Percentiles rank a stretch among this genome's conserved stretches.
Conservation (phyloP, 73 alveolate genomes). For the Tetrahymena borealis region DNA sequence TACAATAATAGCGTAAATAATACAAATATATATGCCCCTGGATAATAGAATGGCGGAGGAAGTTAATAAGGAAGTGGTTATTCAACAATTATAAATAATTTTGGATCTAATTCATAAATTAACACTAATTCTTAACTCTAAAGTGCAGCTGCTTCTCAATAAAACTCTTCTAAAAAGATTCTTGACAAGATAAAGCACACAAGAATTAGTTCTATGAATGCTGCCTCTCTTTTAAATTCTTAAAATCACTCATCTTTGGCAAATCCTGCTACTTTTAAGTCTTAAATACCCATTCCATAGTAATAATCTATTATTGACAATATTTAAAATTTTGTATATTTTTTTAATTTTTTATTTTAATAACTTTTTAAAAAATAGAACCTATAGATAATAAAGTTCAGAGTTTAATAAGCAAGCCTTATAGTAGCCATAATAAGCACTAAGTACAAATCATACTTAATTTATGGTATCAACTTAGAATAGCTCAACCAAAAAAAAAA, state of each 20-base stretch:
- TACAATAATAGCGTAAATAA: neutral
- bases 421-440: neutral
- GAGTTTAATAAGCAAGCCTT: neutral
- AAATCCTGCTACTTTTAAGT: neutral
- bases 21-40: neutral
- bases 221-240: neutral
- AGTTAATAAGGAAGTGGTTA: neutral
- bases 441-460: neutral
- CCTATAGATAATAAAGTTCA: neutral
- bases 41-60: neutral
- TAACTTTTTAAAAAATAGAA: neutral
- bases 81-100: neutral
- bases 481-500: neutral
- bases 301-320: neutral
- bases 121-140: neutral
- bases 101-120: neutral
- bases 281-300: neutral
- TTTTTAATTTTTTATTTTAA: neutral
- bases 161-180: neutral
- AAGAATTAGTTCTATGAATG: neutral
- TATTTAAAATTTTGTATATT: too few relatives aligned
- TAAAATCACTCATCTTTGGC: neutral
- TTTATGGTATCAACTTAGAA: neutral
- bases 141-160: neutral
- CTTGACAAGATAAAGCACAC: neutral